Conservation (phyloP, 2,329 filamentous ascomycete genomes). For the Colletotrichum sp. region DNA sequence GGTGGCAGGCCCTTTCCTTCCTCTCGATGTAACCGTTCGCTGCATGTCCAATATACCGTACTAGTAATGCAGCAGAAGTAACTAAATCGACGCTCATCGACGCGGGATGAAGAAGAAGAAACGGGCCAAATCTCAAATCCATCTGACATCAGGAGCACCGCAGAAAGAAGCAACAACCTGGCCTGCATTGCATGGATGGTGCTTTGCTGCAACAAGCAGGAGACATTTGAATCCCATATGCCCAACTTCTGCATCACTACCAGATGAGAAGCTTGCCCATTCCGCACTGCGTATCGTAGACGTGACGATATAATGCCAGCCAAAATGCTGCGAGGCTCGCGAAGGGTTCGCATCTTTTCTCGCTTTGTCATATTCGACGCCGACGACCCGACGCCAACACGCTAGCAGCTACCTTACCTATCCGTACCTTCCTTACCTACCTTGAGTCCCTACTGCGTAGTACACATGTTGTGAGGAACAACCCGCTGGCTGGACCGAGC, state of each 20-base stretch:
- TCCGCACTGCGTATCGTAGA: neutral
- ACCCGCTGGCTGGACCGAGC: conserved; percentile 12
- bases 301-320: neutral
- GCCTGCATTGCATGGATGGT: neutral
- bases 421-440: neutral
- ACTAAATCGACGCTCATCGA: neutral
- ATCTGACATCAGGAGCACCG: neutral
- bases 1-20: neutral
- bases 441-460: neutral
- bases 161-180: neutral
- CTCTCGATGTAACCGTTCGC: neutral
- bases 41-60: neutral
- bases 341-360: neutral
- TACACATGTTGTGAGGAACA: neutral
- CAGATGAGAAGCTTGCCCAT: neutral
- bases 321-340: neutral
- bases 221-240: neutral
- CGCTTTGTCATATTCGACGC: neutral
- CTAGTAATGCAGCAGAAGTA: neutral
- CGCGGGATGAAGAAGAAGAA: neutral
- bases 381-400: neutral
- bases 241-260: neutral
- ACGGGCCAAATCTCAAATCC: neutral
- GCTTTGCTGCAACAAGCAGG: neutral
- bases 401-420: neutral